Percentiles rank a stretch among this genome's conserved stretches.
phyloP scores from a whole-genome alignment of 306 rosid genomes.

The Vachellia pachyceras region DNA sequence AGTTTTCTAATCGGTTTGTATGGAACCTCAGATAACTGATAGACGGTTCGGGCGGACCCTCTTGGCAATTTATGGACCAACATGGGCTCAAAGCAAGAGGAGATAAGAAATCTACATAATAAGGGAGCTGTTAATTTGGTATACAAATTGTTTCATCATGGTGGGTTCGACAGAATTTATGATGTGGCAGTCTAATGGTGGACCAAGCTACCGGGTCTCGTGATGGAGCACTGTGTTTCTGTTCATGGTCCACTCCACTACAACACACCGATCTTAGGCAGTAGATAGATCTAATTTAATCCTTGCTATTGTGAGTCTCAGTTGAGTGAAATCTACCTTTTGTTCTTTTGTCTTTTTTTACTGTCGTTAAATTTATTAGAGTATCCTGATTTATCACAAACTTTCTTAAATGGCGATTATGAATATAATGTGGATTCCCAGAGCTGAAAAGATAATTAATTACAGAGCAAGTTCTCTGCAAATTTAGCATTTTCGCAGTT shows the following conservation, averaged over 20 bases:
- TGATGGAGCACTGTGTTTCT: not conserved
- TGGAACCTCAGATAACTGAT: conserved; percentile 74
- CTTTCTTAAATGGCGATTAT: not conserved
- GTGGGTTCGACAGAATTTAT: conserved; percentile 12
- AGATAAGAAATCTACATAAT: conserved; percentile 40
- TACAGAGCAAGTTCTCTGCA: conserved; percentile 1
- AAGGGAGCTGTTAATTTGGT: conserved; percentile 42
- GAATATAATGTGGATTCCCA: not conserved
- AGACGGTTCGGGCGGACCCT: conserved; percentile 87
- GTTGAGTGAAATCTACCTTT: not conserved
- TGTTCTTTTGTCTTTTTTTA: not conserved
- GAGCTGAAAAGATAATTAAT: not conserved
- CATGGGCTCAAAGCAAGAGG: conserved; percentile 89
- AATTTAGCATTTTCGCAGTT: not conserved
- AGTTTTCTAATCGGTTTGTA: conserved; percentile 29
- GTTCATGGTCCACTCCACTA: not conserved
- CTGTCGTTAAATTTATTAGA: not conserved
- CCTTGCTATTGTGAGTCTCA: not conserved
- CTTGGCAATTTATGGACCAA: conserved; percentile 91
- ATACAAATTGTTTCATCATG: conserved; percentile 32
- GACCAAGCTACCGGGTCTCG: conserved; percentile 26
- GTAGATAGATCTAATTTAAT: not conserved
- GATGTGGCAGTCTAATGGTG: conserved; percentile 23
- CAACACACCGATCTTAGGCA: not conserved
- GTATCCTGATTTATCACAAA: not conserved